phyloP scores from a whole-genome alignment of 192 early-diverging fungal genomes.

The Chytriomyces confervae region DNA sequence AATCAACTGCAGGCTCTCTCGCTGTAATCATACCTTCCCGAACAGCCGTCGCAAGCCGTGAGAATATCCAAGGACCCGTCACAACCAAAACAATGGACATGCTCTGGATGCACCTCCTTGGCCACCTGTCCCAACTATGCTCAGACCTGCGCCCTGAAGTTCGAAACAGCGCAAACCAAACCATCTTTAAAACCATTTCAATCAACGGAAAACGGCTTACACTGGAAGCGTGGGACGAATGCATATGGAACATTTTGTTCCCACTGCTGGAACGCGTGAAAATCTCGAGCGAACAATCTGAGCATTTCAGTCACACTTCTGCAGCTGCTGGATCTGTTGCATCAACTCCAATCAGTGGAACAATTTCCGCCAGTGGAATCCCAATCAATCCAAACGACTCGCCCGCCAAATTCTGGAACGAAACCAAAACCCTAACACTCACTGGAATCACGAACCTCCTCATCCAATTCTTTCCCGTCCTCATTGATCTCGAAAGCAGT shows the following conservation, averaged over 20 bases:
- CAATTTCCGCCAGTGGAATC: conserved; percentile 7
- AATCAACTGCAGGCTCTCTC: too few species aligned
- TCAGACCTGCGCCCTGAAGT: conserved; percentile 89
- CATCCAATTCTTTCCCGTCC: conserved; percentile 65
- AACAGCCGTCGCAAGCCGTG: neutral
- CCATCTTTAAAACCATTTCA: conserved; percentile 89
- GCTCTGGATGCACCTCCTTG: conserved; percentile 90
- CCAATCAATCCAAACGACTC: conserved; percentile 53
- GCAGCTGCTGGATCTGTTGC: neutral
- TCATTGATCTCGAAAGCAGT: conserved; percentile 62
- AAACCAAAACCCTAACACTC: conserved; percentile 80
- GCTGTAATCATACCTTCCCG: too few species aligned
- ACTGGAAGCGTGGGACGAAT: conserved; percentile 78
- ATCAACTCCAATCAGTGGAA: neutral
- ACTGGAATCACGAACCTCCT: conserved; percentile 73
- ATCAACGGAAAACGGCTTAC: conserved; percentile 82
- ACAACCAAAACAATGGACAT: conserved; percentile 58
- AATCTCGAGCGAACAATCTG: conserved; percentile 50
- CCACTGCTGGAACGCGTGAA: conserved; percentile 79
- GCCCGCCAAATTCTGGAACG: conserved; percentile 84
- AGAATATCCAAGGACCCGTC: conserved; percentile 22
- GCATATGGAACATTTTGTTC: conserved; percentile 85
- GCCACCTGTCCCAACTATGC: conserved; percentile 80
- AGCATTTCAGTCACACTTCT: conserved; percentile 2
- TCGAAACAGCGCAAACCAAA: conserved; percentile 92